Evolutionary conservation across 331 rosid species (phyloP).

Genomic region (Erythrophleum ivorense): DNA sequence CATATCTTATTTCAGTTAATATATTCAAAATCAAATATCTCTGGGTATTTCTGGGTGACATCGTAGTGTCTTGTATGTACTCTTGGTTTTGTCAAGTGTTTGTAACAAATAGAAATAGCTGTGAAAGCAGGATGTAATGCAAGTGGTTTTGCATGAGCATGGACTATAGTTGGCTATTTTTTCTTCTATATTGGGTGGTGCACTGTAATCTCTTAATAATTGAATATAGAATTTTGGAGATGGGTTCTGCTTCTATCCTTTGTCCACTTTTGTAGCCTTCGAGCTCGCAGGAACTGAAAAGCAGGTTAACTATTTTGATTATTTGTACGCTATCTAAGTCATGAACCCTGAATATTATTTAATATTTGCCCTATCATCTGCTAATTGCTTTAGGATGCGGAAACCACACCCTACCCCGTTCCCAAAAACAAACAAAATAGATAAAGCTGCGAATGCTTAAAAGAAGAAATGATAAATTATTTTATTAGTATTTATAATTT

Average conservation of each 20-base stretch:
- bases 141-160: slow-evolving; percentile 13
- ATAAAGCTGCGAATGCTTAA: neutral
- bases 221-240: neutral
- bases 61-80: slow-evolving; percentile 9
- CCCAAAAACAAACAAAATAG: neutral
- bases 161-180: slow-evolving; percentile 5
- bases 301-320: neutral
- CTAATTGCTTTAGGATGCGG: neutral
- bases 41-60: slow-evolving; percentile 6
- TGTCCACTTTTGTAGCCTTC: neutral
- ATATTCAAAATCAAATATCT: slow-evolving; percentile 16
- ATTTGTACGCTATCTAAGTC: neutral
- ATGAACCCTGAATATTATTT: neutral
- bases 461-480: no score
- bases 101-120: slow-evolving; percentile 35
- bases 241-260: neutral
- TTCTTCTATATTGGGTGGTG: neutral
- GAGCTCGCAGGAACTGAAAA: neutral
- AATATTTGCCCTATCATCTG: neutral
- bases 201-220: neutral
- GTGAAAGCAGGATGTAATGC: neutral
- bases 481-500: no score
- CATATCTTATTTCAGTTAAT: slow-evolving; percentile 43
- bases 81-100: slow-evolving; percentile 32
- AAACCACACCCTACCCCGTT: neutral